Conservation (phyloP, 371 early-diverging fungal species). For the Mortierella sp. region DNA sequence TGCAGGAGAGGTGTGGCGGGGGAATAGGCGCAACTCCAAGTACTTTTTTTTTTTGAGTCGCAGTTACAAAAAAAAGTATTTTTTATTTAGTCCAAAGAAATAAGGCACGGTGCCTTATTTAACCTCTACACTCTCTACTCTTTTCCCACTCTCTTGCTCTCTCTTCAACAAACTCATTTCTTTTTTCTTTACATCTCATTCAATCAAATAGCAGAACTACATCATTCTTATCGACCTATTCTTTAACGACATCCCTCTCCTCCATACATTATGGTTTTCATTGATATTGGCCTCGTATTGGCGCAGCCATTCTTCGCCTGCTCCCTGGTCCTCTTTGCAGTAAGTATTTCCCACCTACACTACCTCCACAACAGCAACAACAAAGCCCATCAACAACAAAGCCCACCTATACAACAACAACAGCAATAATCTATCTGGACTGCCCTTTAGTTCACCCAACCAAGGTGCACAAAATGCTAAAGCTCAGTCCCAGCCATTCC, state of each 20-base stretch:
- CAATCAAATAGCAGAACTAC: neutral
- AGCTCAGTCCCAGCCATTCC: neutral
- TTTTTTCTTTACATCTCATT: neutral
- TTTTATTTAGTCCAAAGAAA: too few species aligned
- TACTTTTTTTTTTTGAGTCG: too few species aligned
- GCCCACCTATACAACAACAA: neutral
- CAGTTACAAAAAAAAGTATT: too few species aligned
- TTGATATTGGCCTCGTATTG: slow-evolving; percentile 33
- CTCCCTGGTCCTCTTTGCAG: slow-evolving; percentile 40
- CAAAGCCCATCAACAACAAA: neutral
- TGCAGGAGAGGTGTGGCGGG: too few species aligned
- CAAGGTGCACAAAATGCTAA: too few species aligned
- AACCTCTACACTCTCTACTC: too few species aligned
- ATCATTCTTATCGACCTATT: neutral
- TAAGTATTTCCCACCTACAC: slow-evolving; percentile 16
- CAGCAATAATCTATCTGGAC: neutral
- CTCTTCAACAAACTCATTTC: too few species aligned
- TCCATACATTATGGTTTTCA: slow-evolving; percentile 10
- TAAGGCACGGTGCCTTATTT: too few species aligned
- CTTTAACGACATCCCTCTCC: neutral
- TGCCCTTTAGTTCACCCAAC: too few species aligned
- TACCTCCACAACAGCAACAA: neutral
- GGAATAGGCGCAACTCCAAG: too few species aligned
- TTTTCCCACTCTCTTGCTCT: too few species aligned
- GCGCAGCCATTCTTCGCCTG: slow-evolving; percentile 53